Base-by-base conservation (phyloP, 257 asterid genomes). In the Parsonsia alboflavescens region DNA sequence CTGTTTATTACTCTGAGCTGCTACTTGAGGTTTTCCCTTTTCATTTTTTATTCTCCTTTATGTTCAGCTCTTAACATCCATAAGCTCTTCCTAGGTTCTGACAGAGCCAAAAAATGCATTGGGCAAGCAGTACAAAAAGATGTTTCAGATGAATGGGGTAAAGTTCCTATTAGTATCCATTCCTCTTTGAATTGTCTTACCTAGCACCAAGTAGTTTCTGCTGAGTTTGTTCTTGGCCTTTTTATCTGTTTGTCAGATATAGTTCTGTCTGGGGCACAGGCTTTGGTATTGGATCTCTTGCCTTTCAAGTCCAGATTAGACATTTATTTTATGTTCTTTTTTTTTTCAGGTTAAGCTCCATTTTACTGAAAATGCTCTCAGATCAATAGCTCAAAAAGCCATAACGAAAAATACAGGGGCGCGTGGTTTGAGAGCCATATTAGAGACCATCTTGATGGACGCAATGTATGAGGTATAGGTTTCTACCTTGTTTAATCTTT, bases 71-170 rank as follows among this genome's bases (percentile, higher is more conserved):
- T 73, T 28, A 50, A 74, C 52, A n/a, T 49, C 63, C 69, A 26
- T 19, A 0, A 17, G 1, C 70, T 11, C 73, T 56, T 77, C 71
- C 71, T 83, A 95, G 99, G 99, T 95, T 80, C 84, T 95, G 71
- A 92, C 96, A 1, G 97, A 95, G 93, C 99, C 99, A 39, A 95
- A 90, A 80, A 95, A 92, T 76, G 97, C 99, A 6, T 75, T 95
- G 70, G 97, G 98, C 73, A 95, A 95, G 91, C 99, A 95, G 84
- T 95, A 95, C 67, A 92, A 83, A 77, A 95, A 95, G 85, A 80
- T 95, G 99, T 95, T 95, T 86, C 93, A 85, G 76, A 95, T 95
- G 99, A 95, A 95, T 64, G 91, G 90, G 82, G 99, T 89, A 82
- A 82, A 90, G 82, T 73, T 58, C 72, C 36, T 76, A 10, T 0